Evolutionary conservation across 1,284 basidiomycete species (phyloP), one percentile per base, ranked within the genome.

Genomic region (Pyrrhoderma lamaoense): DNA sequence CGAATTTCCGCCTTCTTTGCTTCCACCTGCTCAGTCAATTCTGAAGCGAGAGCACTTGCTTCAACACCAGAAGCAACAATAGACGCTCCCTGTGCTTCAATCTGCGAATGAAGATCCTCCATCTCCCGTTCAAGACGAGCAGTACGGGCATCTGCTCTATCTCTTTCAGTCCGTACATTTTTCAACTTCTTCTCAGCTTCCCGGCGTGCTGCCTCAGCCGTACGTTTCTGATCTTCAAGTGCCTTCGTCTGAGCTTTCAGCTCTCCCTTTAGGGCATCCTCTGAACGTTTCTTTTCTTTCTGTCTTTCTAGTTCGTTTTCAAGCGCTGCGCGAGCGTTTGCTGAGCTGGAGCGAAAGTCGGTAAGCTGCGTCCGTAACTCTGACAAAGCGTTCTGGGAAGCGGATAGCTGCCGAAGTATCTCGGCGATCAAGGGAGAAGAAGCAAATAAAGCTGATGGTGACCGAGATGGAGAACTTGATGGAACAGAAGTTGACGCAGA

Each of bases 131-230:
- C 78, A 37, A 93, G 71, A 58, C 75, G 75, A 49, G 77, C 75
- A 53, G 91, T 82, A 46, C 82, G 78, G 53, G 74, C 75, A 43
- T 71, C 72, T 3, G 87, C 76, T 48, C 74, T 81, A 59, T 87
- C 83, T 40, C 84, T 78, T 54, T 77, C 71, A 42, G 67, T 71
- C 63, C 86, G 82, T 18, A 82, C 82, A 14, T 76, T 72, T 59
- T 85, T 87, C 52, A 95, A 73, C 57, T 84, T 84, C 70, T 90
- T 92, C 67, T 97, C 94, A 1, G 86, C 89, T 37, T 97, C 93
- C 43, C 84, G 76, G 62, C 82, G 85, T 48, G 73, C 68, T 46
- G 77, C 73, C 65, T 97, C 94, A 3, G 93, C 89, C 43, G 74
- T 72, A 37, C 94, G 82, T 67, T 89, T 91, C 53, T 82, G 75